Conservation (phyloP, 129 eudicot species). For the Mikania micrantha region DNA sequence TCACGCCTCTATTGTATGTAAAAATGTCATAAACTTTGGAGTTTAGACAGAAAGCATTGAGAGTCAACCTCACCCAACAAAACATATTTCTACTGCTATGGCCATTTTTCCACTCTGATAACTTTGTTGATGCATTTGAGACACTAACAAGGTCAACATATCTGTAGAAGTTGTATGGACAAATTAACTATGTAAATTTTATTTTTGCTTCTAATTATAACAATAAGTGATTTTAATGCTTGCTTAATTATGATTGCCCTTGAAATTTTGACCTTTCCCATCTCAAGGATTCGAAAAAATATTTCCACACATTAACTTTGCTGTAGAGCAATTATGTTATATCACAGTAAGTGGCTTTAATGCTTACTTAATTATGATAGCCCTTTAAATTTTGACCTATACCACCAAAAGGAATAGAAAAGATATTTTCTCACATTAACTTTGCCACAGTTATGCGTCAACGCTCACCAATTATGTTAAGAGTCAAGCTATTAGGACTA, state of each 20-base stretch:
- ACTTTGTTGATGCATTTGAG: neutral
- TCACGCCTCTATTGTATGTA: too few species aligned
- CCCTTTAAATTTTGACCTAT: too few species aligned
- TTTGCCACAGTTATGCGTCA: neutral
- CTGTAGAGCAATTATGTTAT: too few species aligned
- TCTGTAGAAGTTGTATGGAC: neutral
- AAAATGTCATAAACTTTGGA: neutral
- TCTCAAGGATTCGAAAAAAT: neutral
- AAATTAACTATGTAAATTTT: neutral
- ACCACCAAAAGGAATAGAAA: too few species aligned
- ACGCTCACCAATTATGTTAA: neutral
- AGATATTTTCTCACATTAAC: neutral
- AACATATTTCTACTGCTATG: neutral
- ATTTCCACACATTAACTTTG: too few species aligned
- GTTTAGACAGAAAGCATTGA: neutral
- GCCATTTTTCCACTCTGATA: neutral
- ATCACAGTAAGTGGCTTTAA: too few species aligned
- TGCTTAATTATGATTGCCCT: neutral
- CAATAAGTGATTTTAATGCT: neutral
- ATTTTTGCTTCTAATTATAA: neutral
- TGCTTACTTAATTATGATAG: too few species aligned
- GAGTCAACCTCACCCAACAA: neutral
- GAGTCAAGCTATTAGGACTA: neutral
- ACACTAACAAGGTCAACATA: constrained; percentile 1
- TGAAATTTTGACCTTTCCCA: neutral